Evolutionary conservation across 768 basidiomycete genomes (phyloP).

Genomic region (Sporobolomyces pararoseus): DNA sequence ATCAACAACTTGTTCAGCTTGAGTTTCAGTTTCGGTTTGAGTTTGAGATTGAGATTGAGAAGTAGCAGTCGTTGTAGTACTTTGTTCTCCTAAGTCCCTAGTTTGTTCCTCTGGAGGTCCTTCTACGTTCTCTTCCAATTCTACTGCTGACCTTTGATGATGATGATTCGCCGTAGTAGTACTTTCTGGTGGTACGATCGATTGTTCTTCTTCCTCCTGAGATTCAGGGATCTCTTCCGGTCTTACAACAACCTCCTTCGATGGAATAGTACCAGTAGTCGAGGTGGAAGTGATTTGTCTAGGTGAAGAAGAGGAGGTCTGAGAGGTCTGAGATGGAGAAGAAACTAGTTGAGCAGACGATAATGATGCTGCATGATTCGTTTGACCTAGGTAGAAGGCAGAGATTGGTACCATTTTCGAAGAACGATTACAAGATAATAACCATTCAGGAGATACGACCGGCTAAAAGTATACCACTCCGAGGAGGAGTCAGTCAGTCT

Average conservation of each 20-base stretch:
- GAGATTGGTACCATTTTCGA: slow-evolving; percentile 85
- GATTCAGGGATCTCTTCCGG: neutral
- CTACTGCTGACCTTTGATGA: neutral
- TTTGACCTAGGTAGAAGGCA: slow-evolving; percentile 56
- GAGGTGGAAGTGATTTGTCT: neutral
- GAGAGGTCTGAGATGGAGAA: slow-evolving; percentile 1
- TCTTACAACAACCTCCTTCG: too few species aligned
- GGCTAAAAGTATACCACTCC: too few species aligned
- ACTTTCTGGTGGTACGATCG: too few species aligned
- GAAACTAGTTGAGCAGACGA: slow-evolving; percentile 41
- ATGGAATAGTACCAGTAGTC: neutral
- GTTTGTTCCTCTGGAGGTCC: neutral
- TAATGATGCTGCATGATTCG: slow-evolving; percentile 42
- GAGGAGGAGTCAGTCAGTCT: neutral
- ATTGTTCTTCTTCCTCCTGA: too few species aligned
- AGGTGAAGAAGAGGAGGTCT: too few species aligned
- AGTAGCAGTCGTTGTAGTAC: too few species aligned
- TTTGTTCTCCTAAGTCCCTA: neutral
- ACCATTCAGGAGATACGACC: slow-evolving; percentile 90
- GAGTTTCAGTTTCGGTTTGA: too few species aligned
- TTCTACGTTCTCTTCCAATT: slow-evolving; percentile 12
- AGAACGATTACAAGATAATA: slow-evolving; percentile 80
- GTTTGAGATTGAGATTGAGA: too few species aligned
- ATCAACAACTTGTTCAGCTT: too few species aligned
- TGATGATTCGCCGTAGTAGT: neutral